phyloP scores from a whole-genome alignment of 306 rosid species.

The Phaseolus lunatus region DNA sequence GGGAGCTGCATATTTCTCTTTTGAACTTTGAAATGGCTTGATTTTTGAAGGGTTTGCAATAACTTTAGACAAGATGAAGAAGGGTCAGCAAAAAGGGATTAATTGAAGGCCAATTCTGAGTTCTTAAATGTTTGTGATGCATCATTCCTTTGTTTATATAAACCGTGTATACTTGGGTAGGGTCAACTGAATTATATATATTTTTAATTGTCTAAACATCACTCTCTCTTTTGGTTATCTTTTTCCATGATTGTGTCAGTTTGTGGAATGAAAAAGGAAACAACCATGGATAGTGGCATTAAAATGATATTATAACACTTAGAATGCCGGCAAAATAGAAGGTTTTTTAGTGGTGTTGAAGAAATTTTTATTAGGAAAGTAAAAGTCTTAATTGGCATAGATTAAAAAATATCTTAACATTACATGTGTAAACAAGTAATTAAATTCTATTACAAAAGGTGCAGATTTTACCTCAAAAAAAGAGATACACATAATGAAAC shows the following conservation, averaged over 20 bases:
- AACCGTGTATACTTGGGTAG: slow-evolving; percentile 2
- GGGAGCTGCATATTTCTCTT: slow-evolving; percentile 5
- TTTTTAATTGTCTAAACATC: neutral
- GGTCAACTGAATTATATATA: neutral
- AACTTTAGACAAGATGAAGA: neutral
- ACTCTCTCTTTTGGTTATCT: neutral
- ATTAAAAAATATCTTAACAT: no score
- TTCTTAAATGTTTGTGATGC: slow-evolving; percentile 4
- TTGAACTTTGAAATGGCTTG: slow-evolving; percentile 11
- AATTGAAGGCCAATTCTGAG: slow-evolving; percentile 21
- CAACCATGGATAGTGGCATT: neutral
- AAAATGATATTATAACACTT: neutral
- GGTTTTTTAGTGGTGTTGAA: no score
- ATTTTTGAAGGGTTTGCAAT: neutral
- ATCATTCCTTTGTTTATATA: neutral
- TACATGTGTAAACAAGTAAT: no score
- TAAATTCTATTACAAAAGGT: no score
- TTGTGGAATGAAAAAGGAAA: neutral
- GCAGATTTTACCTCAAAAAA: no score
- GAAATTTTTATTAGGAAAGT: no score
- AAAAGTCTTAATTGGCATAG: neutral
- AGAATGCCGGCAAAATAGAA: neutral
- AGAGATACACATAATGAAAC: no score
- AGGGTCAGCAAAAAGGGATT: neutral
- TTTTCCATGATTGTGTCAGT: neutral